Evolutionary conservation across 1,139 yeast species (phyloP).

Genomic region (Pichia kudriavzevii): DNA sequence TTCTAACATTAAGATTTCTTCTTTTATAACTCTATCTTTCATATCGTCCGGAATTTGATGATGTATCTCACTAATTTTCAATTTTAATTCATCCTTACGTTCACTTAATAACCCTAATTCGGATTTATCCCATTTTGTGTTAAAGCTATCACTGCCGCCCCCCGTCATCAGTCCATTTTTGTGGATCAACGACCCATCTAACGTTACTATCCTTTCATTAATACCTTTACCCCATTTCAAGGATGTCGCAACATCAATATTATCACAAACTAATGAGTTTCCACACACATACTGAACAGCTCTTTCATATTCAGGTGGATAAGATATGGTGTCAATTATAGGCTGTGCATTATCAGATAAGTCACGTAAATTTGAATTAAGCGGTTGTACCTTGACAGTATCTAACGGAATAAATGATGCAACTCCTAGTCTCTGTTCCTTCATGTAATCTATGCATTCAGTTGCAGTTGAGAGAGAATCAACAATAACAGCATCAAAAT

Average conservation of each 20-base stretch:
- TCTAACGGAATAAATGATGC: conserved; percentile 89
- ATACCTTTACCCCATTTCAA: conserved; percentile 63
- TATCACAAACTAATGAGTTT: conserved; percentile 73
- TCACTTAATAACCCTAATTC: conserved; percentile 53
- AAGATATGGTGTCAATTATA: conserved; percentile 65
- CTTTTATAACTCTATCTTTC: conserved; percentile 49
- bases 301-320: conserved; percentile 59
- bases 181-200: conserved; percentile 81
- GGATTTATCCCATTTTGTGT: conserved; percentile 64
- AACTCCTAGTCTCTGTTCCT: conserved; percentile 78
- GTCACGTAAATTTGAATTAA: conserved; percentile 50
- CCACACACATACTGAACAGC: conserved; percentile 82
- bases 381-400: conserved; percentile 56
- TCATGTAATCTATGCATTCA: conserved; percentile 73
- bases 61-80: conserved; percentile 46
- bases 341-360: conserved; percentile 53
- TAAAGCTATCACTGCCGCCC: conserved; percentile 45
- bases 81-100: conserved; percentile 52
- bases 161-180: conserved; percentile 91
- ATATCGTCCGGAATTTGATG: conserved; percentile 47
- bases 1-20: conserved; percentile 50
- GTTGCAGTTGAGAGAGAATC: conserved; percentile 70
- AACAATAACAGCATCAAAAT: conserved; percentile 78
- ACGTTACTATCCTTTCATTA: conserved; percentile 64
- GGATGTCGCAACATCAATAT: conserved; percentile 56